Evolutionary conservation across 768 basidiomycete genomes (phyloP), one percentile per base, ranked within the genome.

Genomic region (Tephrocybe sp.): DNA sequence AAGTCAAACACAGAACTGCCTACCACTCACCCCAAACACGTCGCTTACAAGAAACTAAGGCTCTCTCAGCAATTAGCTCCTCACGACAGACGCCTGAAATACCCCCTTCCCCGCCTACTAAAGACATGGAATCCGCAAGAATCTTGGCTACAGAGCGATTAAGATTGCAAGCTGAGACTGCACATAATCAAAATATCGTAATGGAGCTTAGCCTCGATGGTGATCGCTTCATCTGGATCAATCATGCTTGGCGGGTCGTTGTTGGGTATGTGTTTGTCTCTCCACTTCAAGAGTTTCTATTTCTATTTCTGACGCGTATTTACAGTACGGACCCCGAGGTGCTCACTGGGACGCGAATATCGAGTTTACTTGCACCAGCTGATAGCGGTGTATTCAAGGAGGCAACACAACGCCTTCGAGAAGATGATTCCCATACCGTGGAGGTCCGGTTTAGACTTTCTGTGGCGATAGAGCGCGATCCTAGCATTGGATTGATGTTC

Each of bases 111-210:
- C 62, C 68, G n/a, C 70, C 77, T 34, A 82, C 71, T n/a, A 69
- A 74, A 30, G 82, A 85, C 46, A 76, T 73, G 19, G 89, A 91
- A 61, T 90, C 89, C 48, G 88, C 88, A 44, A 83, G 92, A 33
- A 79, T 89, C n/a, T 76, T 90, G 51, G 89, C 91, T 12, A 92
- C 89, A 0, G 93, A 98, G 64, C 87, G 93, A 31, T 70, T 98
- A 26, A 83, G 89, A 35, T 71, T 92, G 32, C 88, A 96, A 61
- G 97, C 94, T 8, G 97, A 98, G 67, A 91, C 89, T 1, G 93
- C 95, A 6, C 92, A 96, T 70, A 92, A 87, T 63, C 91, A 92
- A 67, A 98, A 97, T 60, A 91, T 98, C 48, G 92, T 99, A 23
- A 78, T 98, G 74, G 97, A 99, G 65, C 80, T 99, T 26, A 87